Evolutionary conservation across 495 filamentous ascomycete genomes (phyloP).

Genomic region (Podospora pseudocomata): DNA sequence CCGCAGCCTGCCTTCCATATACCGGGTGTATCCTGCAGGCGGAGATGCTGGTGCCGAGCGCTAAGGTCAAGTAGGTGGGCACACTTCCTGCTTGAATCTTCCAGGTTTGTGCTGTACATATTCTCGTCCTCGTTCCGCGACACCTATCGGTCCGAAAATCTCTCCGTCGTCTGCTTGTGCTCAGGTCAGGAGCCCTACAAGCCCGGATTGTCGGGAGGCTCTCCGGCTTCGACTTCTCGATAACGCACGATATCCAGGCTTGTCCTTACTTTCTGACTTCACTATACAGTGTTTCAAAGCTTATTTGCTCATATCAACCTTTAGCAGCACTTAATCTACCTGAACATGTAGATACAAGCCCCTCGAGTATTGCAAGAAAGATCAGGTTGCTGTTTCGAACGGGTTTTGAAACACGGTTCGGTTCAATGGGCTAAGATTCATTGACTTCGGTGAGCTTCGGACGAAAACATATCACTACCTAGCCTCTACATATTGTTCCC

Average conservation of each 20-base stretch:
- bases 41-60: constrained; percentile 12
- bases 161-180: background rate
- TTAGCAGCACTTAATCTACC: background rate
- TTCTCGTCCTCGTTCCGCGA: background rate
- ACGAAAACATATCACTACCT: too few relatives aligned
- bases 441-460: too few relatives aligned
- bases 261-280: background rate
- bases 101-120: background rate
- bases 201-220: constrained; percentile 11
- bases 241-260: background rate
- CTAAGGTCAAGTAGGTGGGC: constrained; percentile 7
- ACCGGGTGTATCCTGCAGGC: constrained; percentile 12
- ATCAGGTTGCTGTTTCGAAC: too few relatives aligned
- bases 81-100: background rate
- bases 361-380: too few relatives aligned
- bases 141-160: constrained; percentile 17
- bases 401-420: too few relatives aligned
- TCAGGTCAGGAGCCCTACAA: constrained; percentile 3
- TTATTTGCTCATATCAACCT: background rate
- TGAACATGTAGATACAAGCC: too few relatives aligned
- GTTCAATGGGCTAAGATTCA: too few relatives aligned
- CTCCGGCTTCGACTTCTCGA: background rate
- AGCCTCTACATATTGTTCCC: too few relatives aligned
- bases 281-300: background rate
- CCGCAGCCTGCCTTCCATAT: constrained; percentile 7